Conservation (phyloP, 257 asterid genomes). For the Przewalskia tangutica region DNA sequence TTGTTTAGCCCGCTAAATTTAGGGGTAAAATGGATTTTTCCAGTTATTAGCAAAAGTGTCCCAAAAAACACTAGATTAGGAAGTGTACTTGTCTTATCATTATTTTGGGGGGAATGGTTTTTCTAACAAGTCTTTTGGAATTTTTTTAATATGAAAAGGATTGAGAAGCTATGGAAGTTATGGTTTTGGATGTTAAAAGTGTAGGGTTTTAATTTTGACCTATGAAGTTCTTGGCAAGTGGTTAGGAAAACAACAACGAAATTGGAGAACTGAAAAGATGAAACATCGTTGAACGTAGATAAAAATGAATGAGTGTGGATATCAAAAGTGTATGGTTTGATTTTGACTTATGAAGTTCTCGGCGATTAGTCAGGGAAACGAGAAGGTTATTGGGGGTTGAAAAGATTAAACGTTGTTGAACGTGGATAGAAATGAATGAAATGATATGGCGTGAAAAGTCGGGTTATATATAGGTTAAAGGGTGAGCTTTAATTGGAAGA, state of each 20-base stretch:
- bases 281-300: no score
- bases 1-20: not conserved
- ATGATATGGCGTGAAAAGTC: not conserved
- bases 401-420: accelerated
- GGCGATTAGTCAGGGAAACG: not conserved
- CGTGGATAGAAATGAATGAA: not conserved
- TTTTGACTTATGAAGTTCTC: not conserved
- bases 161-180: not conserved
- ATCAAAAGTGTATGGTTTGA: no score
- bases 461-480: not conserved
- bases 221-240: not conserved
- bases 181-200: not conserved
- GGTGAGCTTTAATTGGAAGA: not conserved
- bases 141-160: not conserved
- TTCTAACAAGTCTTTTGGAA: not conserved
- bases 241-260: not conserved
- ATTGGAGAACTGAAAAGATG: no score
- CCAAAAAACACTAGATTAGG: not conserved
- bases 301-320: not conserved
- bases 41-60: no score
- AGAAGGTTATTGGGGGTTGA: accelerated
- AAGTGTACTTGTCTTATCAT: not conserved
- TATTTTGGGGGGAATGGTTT: not conserved
- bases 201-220: not conserved
- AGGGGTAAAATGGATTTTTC: not conserved